Percentiles rank a stretch among this genome's conserved stretches.
phyloP scores from a whole-genome alignment of 345 rosid species.

The Linum tenue region DNA sequence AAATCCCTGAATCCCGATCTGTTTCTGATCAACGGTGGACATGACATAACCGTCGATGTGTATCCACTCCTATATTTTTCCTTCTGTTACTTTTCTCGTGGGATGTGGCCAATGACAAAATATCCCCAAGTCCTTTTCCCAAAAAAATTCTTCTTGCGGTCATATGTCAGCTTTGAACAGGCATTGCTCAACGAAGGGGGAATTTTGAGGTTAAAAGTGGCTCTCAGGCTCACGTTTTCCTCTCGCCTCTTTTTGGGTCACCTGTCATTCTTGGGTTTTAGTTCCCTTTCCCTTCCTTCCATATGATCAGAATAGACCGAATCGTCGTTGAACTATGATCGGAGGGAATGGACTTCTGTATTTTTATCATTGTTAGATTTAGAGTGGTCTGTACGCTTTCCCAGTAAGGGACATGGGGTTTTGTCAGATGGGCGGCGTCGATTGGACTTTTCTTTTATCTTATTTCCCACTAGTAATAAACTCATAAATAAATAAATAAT shows the following conservation, averaged over 20 bases:
- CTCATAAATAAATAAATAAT: no score
- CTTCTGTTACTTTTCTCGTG: not conserved
- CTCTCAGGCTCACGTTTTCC: slow-evolving; percentile 26
- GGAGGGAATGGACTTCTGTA: no score
- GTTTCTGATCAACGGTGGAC: no score
- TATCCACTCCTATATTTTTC: no score
- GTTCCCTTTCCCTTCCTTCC: not conserved
- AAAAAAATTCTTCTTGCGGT: no score
- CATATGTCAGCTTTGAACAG: slow-evolving; percentile 1
- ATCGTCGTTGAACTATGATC: slow-evolving; percentile 13
- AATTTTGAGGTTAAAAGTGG: no score
- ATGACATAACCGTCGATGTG: no score
- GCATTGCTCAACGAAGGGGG: not conserved
- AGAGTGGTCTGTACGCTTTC: not conserved
- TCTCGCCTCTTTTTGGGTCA: slow-evolving; percentile 29
- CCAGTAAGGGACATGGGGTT: slow-evolving; percentile 16
- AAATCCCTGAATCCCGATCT: no score
- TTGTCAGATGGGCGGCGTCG: slow-evolving; percentile 14
- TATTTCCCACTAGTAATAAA: no score
- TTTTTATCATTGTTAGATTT: not conserved
- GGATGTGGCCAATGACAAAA: slow-evolving; percentile 6
- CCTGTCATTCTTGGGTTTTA: slow-evolving; percentile 17
- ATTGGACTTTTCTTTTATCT: not conserved
- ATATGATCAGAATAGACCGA: slow-evolving; percentile 13
- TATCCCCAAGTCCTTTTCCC: slow-evolving; percentile 5